A percentile compares a stretch with the other conserved stretches of the same genome.
These are phyloP conservation scores for Eucalyptus albens DNA, from an alignment of 345 rosid species.

Conservation along the genomic window DNA sequence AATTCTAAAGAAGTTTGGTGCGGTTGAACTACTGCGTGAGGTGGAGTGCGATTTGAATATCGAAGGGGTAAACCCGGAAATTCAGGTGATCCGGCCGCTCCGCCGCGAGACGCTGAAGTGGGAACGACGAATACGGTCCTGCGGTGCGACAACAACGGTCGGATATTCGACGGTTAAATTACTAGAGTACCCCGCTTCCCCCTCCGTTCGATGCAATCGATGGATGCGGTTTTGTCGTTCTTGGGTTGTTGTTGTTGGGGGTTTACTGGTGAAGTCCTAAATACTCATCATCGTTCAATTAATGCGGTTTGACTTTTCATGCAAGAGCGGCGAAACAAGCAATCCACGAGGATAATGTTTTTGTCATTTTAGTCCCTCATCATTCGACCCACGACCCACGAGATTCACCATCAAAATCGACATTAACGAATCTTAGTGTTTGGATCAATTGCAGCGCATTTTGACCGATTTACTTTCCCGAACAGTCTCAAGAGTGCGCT, in stretches of 20 bases:
- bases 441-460: background rate
- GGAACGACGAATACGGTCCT: background rate
- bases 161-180: background rate
- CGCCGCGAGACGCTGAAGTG: background rate
- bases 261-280: background rate
- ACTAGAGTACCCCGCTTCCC: background rate
- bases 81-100: background rate
- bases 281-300: background rate
- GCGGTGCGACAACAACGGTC: background rate
- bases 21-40: background rate
- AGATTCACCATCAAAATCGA: no score
- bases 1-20: background rate
- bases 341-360: background rate
- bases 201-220: background rate
- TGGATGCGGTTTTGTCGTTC: background rate
- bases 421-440: rapidly evolving
- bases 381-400: background rate
- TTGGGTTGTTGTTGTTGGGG: background rate
- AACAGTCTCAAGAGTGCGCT: rapidly evolving
- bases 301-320: background rate
- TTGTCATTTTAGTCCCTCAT: background rate
- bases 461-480: background rate
- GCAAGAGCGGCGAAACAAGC: background rate
- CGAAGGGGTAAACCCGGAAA: background rate
- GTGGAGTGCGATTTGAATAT: background rate